Evolutionary conservation across 2,329 filamentous ascomycete genomes (phyloP), one percentile per base, ranked within the genome.

Genomic region (Xylaria sp.): DNA sequence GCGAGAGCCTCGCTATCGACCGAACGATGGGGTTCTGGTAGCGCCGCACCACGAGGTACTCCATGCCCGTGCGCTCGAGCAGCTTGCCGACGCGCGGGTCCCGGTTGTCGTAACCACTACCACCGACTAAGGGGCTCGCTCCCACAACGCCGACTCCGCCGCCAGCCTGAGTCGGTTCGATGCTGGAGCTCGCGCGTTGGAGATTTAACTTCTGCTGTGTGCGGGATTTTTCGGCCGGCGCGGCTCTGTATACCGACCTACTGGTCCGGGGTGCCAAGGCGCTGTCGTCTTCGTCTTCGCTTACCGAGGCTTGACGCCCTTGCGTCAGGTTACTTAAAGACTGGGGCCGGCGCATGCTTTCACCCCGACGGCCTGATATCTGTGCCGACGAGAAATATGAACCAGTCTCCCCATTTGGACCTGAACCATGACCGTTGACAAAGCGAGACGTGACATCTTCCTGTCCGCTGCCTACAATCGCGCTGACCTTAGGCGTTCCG

Each of bases 191-290:
- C 24, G 87, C 88, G 37, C 88, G 82, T 66, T 91, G 87, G 1
- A 91, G 78, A 72, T 90, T 87, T 13, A 91, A 76, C 65, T 91
- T 91, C 69, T 91, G 87, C 71, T 91, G 87, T 1, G 87, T 90
- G 13, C 88, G 80, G 49, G 86, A 89, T 60, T 83, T 79, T 54
- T 84, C 80, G 1, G 79, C 78, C 1, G 77, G 70, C 1, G 74
- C 73, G 1, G 72, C 72, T 17, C 64, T 76, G 59, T 61, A 72
- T 59, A 29, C 73, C 57, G 74, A 71, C 63, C 64, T 72, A 63
- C 59, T 76, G 64, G 67, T 70, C 66, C 74, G 75, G 21, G 77
- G 79, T 2, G 78, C 74, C 13, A 83, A 67, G 34, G 75, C 78
- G 52, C 78, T 80, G 13, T 70, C 71, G 39, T 73, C 71, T 24